Conservation (phyloP, 495 filamentous ascomycete genomes). For the Aspergillus nidulans region DNA sequence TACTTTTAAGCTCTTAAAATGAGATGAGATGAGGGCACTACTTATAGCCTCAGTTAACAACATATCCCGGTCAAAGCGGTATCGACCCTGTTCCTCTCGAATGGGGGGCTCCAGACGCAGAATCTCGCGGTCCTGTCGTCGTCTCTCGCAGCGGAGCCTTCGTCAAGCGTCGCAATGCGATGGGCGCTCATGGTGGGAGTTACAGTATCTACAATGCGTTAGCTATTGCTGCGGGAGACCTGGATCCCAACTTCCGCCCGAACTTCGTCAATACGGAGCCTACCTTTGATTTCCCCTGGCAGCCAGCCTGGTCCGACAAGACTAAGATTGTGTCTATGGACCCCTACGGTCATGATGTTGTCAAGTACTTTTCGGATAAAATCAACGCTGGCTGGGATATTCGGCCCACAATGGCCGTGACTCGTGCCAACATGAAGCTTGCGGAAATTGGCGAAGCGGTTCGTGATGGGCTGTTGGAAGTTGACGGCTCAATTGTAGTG, state of each 20-base stretch:
- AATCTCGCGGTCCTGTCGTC: constrained; percentile 79
- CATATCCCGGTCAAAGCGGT: constrained; percentile 90
- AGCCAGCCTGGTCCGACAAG: constrained; percentile 82
- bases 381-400: constrained; percentile 77
- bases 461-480: constrained; percentile 66
- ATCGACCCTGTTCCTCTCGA: constrained; percentile 85
- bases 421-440: constrained; percentile 93
- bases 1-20: background rate
- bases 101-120: constrained; percentile 78
- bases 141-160: constrained; percentile 73
- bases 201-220: constrained; percentile 96
- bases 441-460: constrained; percentile 91
- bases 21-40: background rate
- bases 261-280: constrained; percentile 95
- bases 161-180: constrained; percentile 81
- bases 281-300: constrained; percentile 79
- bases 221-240: constrained; percentile 84
- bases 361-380: constrained; percentile 37
- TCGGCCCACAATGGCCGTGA: constrained; percentile 90
- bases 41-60: constrained; percentile 52
- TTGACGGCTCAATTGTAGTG: constrained; percentile 88
- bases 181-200: constrained; percentile 91
- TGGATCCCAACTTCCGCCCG: constrained; percentile 78
- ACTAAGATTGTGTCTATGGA: constrained; percentile 99
- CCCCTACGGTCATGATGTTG: constrained; percentile 76